A percentile compares a stretch with the other conserved stretches of the same genome.
These are phyloP conservation scores for Hanseniaspora hatyaiensis DNA, from an alignment of 805 yeast species.

Conservation along the genomic window DNA sequence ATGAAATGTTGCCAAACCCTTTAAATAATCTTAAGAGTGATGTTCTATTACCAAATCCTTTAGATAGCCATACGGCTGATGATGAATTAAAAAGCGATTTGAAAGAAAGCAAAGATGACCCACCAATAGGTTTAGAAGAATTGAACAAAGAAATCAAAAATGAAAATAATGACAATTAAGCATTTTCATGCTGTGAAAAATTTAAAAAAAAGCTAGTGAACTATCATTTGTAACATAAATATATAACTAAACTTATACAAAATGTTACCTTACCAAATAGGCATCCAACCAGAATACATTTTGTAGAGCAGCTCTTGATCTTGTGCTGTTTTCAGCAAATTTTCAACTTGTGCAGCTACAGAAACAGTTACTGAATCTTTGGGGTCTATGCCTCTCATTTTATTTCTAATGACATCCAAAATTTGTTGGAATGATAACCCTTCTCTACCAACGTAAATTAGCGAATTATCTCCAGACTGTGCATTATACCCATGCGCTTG, in stretches of 20 bases:
- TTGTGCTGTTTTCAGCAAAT: constrained; percentile 70
- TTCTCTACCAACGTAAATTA: constrained; percentile 26
- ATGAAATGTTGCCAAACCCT: too few species aligned
- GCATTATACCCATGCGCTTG: constrained; percentile 37
- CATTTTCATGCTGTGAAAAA: too few species aligned
- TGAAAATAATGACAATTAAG: too few species aligned
- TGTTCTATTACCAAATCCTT: too few species aligned
- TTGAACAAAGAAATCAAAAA: neutral
- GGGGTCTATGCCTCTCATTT: constrained; percentile 71
- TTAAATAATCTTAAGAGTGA: too few species aligned
- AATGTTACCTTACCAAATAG: constrained; percentile 40
- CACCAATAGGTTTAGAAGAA: neutral
- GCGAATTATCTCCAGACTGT: constrained; percentile 38
- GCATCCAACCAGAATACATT: constrained; percentile 93
- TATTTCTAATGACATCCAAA: constrained; percentile 57
- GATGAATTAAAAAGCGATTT: too few species aligned
- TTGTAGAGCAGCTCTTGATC: constrained; percentile 56
- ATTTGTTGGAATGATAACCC: constrained; percentile 51
- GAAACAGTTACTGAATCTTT: constrained; percentile 78
- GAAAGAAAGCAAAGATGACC: constrained; percentile 6
- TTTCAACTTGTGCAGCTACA: constrained; percentile 85
- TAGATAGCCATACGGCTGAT: too few species aligned
- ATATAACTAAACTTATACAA: neutral
- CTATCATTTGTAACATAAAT: neutral
- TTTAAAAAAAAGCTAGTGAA: neutral